These are phyloP conservation scores for Leccinum solheimii DNA, from an alignment of 1,284 basidiomycete genomes.

Conservation along the genomic window DNA sequence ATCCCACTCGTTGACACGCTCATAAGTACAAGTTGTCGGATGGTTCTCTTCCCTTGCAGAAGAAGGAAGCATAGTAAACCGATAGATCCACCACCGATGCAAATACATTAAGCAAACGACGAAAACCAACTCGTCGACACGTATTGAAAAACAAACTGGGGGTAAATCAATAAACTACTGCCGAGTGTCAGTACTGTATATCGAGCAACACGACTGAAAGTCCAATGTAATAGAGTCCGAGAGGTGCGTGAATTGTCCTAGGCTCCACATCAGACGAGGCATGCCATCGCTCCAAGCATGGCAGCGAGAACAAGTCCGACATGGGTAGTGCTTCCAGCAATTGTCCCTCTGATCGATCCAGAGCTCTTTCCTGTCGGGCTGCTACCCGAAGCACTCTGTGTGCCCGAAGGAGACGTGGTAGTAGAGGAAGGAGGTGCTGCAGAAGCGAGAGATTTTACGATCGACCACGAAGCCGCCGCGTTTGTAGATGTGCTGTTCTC, in stretches of 20 bases:
- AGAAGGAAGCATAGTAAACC: not conserved
- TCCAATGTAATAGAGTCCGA: not conserved
- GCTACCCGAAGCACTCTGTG: conserved; percentile 18
- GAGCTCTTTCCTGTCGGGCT: conserved; percentile 15
- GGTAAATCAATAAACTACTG: not conserved
- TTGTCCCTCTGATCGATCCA: conserved; percentile 15
- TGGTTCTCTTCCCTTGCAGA: not conserved
- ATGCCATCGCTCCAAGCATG: conserved; percentile 17
- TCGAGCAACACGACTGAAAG: conserved; percentile 5
- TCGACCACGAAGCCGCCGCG: conserved; percentile 50
- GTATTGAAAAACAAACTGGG: not conserved
- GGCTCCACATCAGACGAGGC: not conserved
- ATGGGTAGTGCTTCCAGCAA: conserved; percentile 11
- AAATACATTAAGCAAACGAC: not conserved
- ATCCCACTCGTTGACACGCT: not conserved
- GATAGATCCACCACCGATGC: not conserved
- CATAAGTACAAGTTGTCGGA: not conserved
- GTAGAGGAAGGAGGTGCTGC: conserved; percentile 33
- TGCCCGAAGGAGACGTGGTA: conserved; percentile 19
- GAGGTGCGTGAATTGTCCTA: conserved; percentile 2
- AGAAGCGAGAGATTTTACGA: conserved; percentile 39
- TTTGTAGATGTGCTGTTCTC: conserved; percentile 47
- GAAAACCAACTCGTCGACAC: not conserved
- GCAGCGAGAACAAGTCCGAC: conserved; percentile 13
- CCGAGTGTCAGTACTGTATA: not conserved